phyloP scores from a whole-genome alignment of 1,139 yeast species.

The Hansenula anomala region DNA sequence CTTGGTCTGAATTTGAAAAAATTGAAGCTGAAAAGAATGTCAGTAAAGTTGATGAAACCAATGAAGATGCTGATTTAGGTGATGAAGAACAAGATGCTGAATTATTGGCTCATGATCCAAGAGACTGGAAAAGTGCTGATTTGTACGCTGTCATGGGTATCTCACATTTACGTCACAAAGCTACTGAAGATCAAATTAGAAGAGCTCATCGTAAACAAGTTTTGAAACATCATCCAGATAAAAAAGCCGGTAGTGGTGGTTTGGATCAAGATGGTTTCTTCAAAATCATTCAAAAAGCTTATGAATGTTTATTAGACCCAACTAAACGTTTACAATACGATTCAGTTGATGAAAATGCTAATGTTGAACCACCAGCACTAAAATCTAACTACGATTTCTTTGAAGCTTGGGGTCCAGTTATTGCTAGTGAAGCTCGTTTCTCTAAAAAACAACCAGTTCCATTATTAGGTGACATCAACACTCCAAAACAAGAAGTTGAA shows the following conservation, averaged over 20 bases:
- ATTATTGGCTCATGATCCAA: conserved; percentile 84
- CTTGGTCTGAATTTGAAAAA: conserved; percentile 97
- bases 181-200: conserved; percentile 90
- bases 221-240: conserved; percentile 96
- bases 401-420: conserved; percentile 91
- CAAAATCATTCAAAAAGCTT: conserved; percentile 96
- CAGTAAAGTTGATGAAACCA: conserved; percentile 60
- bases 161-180: conserved; percentile 85
- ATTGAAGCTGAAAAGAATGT: conserved; percentile 91
- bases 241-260: conserved; percentile 84
- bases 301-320: conserved; percentile 84
- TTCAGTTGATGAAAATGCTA: conserved; percentile 88
- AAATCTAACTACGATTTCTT: conserved; percentile 70
- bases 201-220: conserved; percentile 97
- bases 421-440: conserved; percentile 86
- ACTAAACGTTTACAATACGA: conserved; percentile 88
- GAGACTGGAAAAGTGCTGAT: conserved; percentile 97
- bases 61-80: conserved; percentile 72
- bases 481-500: conserved; percentile 82
- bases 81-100: conserved; percentile 65
- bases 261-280: conserved; percentile 95
- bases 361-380: conserved; percentile 73
- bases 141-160: conserved; percentile 95
- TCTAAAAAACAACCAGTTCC: conserved; percentile 91
- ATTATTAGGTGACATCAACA: conserved; percentile 59